Evolutionary conservation across 2,329 filamentous ascomycete species (phyloP).

Genomic region (Alternaria hordeiaustralica): DNA sequence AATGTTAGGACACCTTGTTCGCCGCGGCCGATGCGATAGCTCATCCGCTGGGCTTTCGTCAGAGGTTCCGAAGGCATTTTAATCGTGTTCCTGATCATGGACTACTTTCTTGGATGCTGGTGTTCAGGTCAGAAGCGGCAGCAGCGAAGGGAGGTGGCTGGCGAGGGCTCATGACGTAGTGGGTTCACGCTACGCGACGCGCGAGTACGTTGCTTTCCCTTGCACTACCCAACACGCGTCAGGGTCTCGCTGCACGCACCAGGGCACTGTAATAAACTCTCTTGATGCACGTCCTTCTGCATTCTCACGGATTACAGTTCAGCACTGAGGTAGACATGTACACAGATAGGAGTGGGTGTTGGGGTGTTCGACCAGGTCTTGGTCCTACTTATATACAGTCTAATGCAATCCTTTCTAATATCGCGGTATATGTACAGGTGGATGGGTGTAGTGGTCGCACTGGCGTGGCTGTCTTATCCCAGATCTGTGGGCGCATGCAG

Average conservation of each 20-base stretch:
- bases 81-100: background rate
- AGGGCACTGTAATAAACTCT: background rate
- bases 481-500: background rate
- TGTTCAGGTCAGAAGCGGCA: background rate
- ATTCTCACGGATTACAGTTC: background rate
- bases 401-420: background rate
- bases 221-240: background rate
- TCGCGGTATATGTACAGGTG: constrained; percentile 1
- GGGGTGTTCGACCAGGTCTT: background rate
- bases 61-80: constrained; percentile 20
- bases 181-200: constrained; percentile 20
- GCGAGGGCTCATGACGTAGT: constrained; percentile 28
- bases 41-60: constrained; percentile 51
- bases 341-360: background rate
- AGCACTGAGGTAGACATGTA: background rate
- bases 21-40: constrained; percentile 65
- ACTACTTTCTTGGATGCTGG: background rate
- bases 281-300: background rate
- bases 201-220: constrained; percentile 17
- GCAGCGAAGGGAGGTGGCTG: background rate
- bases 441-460: background rate
- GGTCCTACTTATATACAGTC: constrained; percentile 6
- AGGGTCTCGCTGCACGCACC: background rate
- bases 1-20: constrained; percentile 68
- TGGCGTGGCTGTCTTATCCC: background rate